Evolutionary conservation across 1,139 yeast genomes (phyloP).

Genomic region (Blastobotrys capitulatus): DNA sequence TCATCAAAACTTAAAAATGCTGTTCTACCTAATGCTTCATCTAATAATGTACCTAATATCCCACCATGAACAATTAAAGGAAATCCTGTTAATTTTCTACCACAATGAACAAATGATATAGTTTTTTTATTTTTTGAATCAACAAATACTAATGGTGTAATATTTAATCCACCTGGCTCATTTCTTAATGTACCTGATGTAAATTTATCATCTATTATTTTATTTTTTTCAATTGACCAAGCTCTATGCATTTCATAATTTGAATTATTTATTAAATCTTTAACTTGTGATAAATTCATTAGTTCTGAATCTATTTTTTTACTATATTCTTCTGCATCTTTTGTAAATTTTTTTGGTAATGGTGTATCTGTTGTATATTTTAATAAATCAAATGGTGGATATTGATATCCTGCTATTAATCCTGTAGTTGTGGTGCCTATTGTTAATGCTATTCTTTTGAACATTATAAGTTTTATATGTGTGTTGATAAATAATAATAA

Average conservation of each 20-base stretch:
- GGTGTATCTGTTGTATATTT: conserved; percentile 5
- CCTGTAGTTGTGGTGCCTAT: neutral
- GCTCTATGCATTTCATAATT: conserved; percentile 45
- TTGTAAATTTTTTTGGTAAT: conserved; percentile 10
- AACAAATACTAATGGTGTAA: conserved; percentile 67
- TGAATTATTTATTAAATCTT: conserved; percentile 40
- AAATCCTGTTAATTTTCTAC: conserved; percentile 76
- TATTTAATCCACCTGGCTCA: conserved; percentile 74
- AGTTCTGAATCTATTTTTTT: conserved; percentile 33
- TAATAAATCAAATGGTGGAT: conserved; percentile 12
- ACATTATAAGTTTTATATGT: neutral
- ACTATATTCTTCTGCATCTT: conserved; percentile 10
- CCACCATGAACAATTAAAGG: conserved; percentile 92
- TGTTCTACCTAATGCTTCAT: conserved; percentile 62
- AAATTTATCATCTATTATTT: conserved; percentile 29
- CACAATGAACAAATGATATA: conserved; percentile 68
- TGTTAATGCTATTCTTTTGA: neutral
- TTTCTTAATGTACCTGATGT: conserved; percentile 37
- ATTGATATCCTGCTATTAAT: conserved; percentile 10
- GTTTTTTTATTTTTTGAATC: conserved; percentile 50
- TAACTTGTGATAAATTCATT: conserved; percentile 48
- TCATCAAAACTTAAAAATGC: conserved; percentile 38
- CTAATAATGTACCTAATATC: conserved; percentile 72
- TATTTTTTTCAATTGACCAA: conserved; percentile 48
- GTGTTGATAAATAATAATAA: too few species aligned